Percentiles rank a stretch among this genome's conserved stretches.
phyloP scores from a whole-genome alignment of 1,139 yeast genomes.

The Blastobotrys apis region DNA sequence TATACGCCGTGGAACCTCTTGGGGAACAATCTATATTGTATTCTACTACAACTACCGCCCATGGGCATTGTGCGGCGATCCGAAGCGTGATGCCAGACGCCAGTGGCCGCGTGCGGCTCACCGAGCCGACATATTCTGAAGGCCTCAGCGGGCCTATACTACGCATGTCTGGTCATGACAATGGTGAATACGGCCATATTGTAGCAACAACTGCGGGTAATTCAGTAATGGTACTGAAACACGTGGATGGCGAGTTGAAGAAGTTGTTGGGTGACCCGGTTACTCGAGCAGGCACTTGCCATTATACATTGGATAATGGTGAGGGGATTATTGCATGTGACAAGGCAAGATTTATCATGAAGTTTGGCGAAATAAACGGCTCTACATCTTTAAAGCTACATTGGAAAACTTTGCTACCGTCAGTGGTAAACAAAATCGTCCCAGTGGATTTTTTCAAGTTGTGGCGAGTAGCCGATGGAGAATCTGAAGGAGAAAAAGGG shows the following conservation, averaged over 20 bases:
- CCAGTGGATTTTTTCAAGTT: conserved; percentile 4
- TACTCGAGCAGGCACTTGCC: conserved; percentile 15
- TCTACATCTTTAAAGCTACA: neutral
- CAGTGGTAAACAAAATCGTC: conserved; percentile 11
- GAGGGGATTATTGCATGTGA: conserved; percentile 18
- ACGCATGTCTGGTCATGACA: conserved; percentile 3
- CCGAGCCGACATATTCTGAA: conserved; percentile 14
- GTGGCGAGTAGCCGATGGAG: conserved; percentile 6
- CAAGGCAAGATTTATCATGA: conserved; percentile 7
- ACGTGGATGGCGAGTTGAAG: conserved; percentile 5
- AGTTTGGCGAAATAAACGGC: neutral
- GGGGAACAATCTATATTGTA: conserved; percentile 22
- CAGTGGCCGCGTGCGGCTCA: conserved; percentile 3
- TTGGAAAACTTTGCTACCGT: conserved; percentile 14
- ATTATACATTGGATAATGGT: conserved; percentile 10
- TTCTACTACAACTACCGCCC: conserved; percentile 14
- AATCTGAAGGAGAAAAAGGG: neutral
- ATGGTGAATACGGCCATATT: too few species aligned
- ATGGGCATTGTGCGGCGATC: neutral
- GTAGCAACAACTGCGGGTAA: conserved; percentile 17
- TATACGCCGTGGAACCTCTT: conserved; percentile 25
- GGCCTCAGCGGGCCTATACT: conserved; percentile 7
- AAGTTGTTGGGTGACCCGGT: conserved; percentile 15
- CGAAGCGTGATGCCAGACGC: conserved; percentile 4
- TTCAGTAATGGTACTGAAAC: conserved; percentile 15